Evolutionary conservation across 2,329 filamentous ascomycete genomes (phyloP), one percentile per base, ranked within the genome.

Genomic region (Colletotrichum lindemuthianum): DNA sequence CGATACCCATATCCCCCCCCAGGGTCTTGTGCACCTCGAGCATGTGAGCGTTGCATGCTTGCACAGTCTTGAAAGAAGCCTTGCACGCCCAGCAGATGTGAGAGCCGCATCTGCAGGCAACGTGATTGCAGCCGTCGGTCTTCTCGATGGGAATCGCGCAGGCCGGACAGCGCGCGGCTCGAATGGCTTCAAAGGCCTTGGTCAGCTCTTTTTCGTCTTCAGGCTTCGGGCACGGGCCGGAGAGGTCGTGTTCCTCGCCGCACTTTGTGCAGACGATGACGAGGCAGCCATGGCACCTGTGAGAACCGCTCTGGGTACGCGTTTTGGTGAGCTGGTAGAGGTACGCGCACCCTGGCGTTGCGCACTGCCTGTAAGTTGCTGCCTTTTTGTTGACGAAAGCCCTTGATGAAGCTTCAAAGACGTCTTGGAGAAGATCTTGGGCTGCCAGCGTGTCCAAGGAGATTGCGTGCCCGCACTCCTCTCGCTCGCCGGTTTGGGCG

Each of bases 281-380:
- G 1, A 80, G 68, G 57, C 81, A 83, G 5, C 70, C 69, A 2
- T 71, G 59, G 65, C 81, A 83, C 0, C 71, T 76, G 55, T 74
- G 74, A 1, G 64, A 61, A 24, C 13, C 24, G 51, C 15, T 12
- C n/a, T 5, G 12, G 24, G 34, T 37, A 2, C 8, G 15, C 11
- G 9, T 36, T 0, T 36, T 11, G 3, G 36, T 49, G 12, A 43
- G 51, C 7, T 37, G 43, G 36, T 60, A 60, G 2, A 60, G 10
- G 2, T 56, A 43, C 1, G n/a, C 12, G 36, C 58, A 60, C 1
- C 8, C 8, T 1, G 58, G 43, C 0, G 58, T 60, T 8, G 58
- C 51, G 44, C 58, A 60, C 24, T 24, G 24, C 4, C 24, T 24
- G 24, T 24, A 24, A 4, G 24, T 4, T 24, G 24, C 24, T 24